A percentile compares a stretch with the other conserved stretches of the same genome.
Evolutionary conservation across 352 stramenopile species (phyloP).

Genomic region (Globisporangium okanoganense): DNA sequence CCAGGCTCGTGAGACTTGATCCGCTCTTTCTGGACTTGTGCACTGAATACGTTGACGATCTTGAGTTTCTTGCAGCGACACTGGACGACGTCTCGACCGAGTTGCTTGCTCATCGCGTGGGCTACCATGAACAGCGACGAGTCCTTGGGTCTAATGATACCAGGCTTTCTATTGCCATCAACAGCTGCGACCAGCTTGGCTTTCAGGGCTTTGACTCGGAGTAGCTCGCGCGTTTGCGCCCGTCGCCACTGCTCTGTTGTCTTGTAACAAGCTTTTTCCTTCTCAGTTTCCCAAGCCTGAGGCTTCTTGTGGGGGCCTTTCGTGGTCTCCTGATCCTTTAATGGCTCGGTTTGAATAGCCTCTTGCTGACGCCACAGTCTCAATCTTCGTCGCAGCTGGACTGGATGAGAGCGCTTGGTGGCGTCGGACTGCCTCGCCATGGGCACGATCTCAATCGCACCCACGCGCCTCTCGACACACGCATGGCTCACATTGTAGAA

Average conservation of each 20-base stretch:
- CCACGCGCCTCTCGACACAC: conserved; percentile 26
- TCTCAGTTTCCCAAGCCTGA: not conserved
- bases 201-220: not conserved
- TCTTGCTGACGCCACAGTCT: conserved; percentile 6
- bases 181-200: not conserved
- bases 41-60: conserved; percentile 8
- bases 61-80: conserved; percentile 14
- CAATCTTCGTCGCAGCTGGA: conserved; percentile 1
- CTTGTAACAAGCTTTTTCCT: conserved; percentile 1
- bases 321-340: not conserved
- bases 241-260: conserved; percentile 19
- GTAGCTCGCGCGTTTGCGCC: conserved; percentile 2
- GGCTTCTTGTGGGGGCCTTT: not conserved
- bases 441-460: conserved; percentile 16
- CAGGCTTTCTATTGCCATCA: not conserved
- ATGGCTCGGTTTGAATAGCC: not conserved
- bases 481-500: conserved; percentile 21
- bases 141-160: not conserved
- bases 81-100: conserved; percentile 21
- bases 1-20: not conserved
- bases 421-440: conserved; percentile 14
- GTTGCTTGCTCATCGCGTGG: conserved; percentile 20
- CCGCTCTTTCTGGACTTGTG: conserved; percentile 1
- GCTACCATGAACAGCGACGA: not conserved
- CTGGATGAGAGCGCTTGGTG: not conserved